Percentiles rank a stretch among this genome's conserved stretches.
Evolutionary conservation across 495 filamentous ascomycete genomes (phyloP).

Genomic region (Geopyxis carbonaria): DNA sequence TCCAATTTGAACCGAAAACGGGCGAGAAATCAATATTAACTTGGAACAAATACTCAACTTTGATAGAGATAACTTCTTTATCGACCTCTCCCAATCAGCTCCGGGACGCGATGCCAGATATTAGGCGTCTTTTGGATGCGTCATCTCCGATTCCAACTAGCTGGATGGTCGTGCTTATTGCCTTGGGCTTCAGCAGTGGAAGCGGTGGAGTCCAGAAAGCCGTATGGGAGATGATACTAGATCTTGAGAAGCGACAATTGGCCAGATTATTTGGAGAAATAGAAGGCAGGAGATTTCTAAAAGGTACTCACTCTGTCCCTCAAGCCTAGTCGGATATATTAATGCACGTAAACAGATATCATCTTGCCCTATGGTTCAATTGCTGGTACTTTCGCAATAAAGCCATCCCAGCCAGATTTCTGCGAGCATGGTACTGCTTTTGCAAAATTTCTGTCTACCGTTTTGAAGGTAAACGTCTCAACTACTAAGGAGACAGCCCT

Average conservation of each 20-base stretch:
- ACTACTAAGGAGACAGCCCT: background rate
- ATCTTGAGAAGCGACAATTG: slow-evolving; percentile 6
- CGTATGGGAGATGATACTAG: slow-evolving; percentile 14
- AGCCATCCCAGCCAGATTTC: background rate
- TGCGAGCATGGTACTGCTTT: slow-evolving; percentile 16
- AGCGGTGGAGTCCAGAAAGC: slow-evolving; percentile 16
- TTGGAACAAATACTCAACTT: slow-evolving; percentile 20
- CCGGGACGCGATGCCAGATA: slow-evolving; percentile 17
- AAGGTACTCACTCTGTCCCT: background rate
- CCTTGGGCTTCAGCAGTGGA: slow-evolving; percentile 13
- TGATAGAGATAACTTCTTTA: slow-evolving; percentile 21
- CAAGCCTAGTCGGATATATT: background rate
- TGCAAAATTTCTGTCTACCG: slow-evolving; percentile 9
- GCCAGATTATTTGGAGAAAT: slow-evolving; percentile 9
- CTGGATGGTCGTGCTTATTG: slow-evolving; percentile 17
- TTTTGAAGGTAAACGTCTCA: slow-evolving; percentile 1
- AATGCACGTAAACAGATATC: slow-evolving; percentile 8
- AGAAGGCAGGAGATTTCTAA: slow-evolving; percentile 10
- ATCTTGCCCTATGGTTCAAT: slow-evolving; percentile 12
- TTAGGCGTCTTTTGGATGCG: slow-evolving; percentile 10
- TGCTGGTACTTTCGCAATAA: slow-evolving; percentile 12
- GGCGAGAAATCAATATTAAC: slow-evolving; percentile 6
- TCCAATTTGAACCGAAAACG: slow-evolving; percentile 3
- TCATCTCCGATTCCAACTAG: slow-evolving; percentile 16
- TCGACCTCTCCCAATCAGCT: slow-evolving; percentile 22